Base-by-base conservation (phyloP, 495 filamentous ascomycete species). In the Cudoniella acicularis region DNA sequence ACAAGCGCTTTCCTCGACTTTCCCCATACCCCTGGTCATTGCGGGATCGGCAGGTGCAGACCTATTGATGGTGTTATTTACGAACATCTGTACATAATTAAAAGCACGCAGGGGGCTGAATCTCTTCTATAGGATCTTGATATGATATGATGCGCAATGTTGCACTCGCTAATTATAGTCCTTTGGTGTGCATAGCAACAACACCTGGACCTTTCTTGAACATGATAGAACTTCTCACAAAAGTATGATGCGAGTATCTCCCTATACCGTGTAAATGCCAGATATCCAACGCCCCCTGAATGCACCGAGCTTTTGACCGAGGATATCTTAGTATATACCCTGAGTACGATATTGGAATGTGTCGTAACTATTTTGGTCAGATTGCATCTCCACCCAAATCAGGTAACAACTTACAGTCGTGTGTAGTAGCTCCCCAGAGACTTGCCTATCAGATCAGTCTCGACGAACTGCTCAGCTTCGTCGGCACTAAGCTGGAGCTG, bases 301-400 rank as follows among this genome's bases (percentile, higher is more conserved):
- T 60, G 57, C 56, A 45, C 16, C 45, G 13, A 26, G 4, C 30
- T 18, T 26, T 49, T 49, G 24, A 21, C 24, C 11, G 24, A 41
- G 36, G 21, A 45, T 36, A 49, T 18, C 51, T 48, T 72, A 90
- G 68, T 90, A 90, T 69, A 90, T 90, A 67, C 87, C 87, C 70
- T 90, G 87, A 3, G 87, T 89, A 53, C 87, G 77, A 71, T 90
- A 90, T 66, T 90, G 87, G 71, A 89, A 90, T 59, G 87, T 88
- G 70, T 90, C 87, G 71, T 90, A 90, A 70, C 83, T 87, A 52
- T 41, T 1, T 20, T 43, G 2, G n/a, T 30, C 51, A 25, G 51
- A 8, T n/a, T 26, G 20, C 51, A 30, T 22, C 16, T 30, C 24
- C 22, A 21, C 22, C 42, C 49, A 57, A 21, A 47, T 22, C 42